These are phyloP conservation scores for Coemansia umbellata DNA, from an alignment of 192 early-diverging fungal genomes.

Conservation along the genomic window DNA sequence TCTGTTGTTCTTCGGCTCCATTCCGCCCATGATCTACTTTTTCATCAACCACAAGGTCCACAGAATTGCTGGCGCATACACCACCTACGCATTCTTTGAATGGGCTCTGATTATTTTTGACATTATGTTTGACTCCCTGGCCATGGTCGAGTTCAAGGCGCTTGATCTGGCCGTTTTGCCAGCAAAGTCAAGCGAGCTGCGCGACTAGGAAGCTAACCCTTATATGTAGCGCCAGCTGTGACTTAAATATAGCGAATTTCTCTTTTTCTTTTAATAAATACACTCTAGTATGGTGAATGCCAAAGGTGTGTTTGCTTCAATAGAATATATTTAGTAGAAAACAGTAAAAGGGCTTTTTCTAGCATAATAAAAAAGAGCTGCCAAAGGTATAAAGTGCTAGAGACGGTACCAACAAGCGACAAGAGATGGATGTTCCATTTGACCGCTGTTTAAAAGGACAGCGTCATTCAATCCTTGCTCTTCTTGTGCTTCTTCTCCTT, in stretches of 20 bases:
- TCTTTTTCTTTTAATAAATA: too few species aligned
- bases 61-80: conserved; percentile 70
- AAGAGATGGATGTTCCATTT: background rate
- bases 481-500: conserved; percentile 39
- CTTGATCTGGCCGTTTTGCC: conserved; percentile 45
- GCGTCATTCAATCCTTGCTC: conserved; percentile 24
- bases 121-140: conserved; percentile 71
- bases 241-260: too few species aligned
- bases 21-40: conserved; percentile 73
- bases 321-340: background rate
- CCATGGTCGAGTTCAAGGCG: conserved; percentile 61
- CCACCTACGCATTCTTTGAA: conserved; percentile 78
- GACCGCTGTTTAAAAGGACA: background rate
- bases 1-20: conserved; percentile 63
- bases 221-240: too few species aligned
- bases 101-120: conserved; percentile 79
- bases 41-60: conserved; percentile 78
- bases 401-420: too few species aligned
- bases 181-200: conserved; percentile 33
- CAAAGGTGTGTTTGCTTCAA: too few species aligned
- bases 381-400: background rate
- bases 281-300: too few species aligned
- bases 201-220: too few species aligned
- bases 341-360: background rate
- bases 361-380: background rate